Conservation (phyloP, 306 rosid genomes). For the Geum urbanum region DNA sequence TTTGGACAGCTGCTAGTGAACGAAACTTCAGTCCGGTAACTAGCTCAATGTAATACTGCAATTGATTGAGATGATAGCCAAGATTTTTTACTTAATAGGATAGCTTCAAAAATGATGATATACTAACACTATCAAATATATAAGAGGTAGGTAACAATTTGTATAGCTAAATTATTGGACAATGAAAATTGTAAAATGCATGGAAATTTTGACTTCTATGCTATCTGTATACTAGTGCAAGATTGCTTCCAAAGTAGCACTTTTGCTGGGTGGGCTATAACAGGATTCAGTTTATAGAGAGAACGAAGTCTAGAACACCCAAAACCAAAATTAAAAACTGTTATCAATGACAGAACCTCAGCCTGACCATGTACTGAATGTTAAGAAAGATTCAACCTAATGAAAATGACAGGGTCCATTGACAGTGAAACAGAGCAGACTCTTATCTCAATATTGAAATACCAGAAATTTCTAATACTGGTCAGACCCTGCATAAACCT, state of each 20-base stretch:
- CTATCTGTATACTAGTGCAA: not conserved
- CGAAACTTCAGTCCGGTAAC: conserved; percentile 46
- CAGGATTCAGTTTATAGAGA: not conserved
- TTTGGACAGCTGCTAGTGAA: conserved; percentile 49
- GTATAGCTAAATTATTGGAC: not conserved
- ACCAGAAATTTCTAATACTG: not conserved
- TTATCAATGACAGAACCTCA: not conserved
- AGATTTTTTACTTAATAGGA: not conserved
- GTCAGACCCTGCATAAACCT: not conserved
- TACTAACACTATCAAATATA: not conserved
- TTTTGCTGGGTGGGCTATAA: not conserved
- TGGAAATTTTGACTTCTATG: not conserved
- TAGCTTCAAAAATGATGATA: not conserved
- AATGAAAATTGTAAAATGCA: not conserved
- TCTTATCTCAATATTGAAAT: not conserved
- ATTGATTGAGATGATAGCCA: not conserved
- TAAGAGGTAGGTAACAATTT: not conserved
- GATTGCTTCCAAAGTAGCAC: not conserved
- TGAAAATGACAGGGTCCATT: not conserved
- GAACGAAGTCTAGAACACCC: not conserved
- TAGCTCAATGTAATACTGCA: conserved; percentile 59
- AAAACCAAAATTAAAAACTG: not conserved
- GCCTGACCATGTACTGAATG: not conserved
- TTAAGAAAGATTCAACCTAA: not conserved
- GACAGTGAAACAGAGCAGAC: not conserved